Base-by-base conservation (phyloP, 192 early-diverging fungal genomes). In the Fimicolochytrium jonesii region DNA sequence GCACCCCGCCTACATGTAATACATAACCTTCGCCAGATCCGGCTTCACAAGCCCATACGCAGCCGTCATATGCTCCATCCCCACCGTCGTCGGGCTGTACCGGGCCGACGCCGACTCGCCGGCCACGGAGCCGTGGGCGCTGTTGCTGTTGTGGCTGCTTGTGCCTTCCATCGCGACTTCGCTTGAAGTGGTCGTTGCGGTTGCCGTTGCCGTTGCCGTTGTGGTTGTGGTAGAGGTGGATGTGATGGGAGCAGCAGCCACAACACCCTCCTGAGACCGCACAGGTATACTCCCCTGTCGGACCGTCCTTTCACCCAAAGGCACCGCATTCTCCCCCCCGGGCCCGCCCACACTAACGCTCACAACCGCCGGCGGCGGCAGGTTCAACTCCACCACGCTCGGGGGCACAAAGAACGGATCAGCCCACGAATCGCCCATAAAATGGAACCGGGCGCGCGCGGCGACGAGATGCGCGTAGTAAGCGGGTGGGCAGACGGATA, bases 391-490 rank as follows among this genome's bases (percentile, higher is more conserved):
- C 11, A 22, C 55, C 29, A n/a, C 67, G 61, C 34, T 66, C 49
- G 29, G 25, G 11, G 6, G n/a, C 46, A 32, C n/a, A n/a, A n/a
- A n/a, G n/a, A n/a, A n/a, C n/a, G n/a, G n/a, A 22, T 61, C 56
- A 17, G 15, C 5, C 66, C 62, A 57, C 77, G 74, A 11, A 65
- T 73, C 42, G 60, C 62, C 66, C 32, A 37, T 37, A 23, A 75
- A 53, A 59, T 93, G 92, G 80, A 85, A 92, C 51, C 90, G 86
- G 4, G 90, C 91, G 13, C 89, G 79, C 32, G 81, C 84, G 10
- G 89, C 88, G 3, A 92, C 86, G n/a, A 93, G 61, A 69, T 93
- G 86, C 9, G 92, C 92, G 61, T 95, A 93, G 77, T 95, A 97
- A 7, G 84, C 91, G 0, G 93, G 88, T 4, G 92, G 91, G 1